Evolutionary conservation across 208 protist genomes (phyloP), one percentile per base, ranked within the genome.

Genomic region (Trypanosoma caninum): DNA sequence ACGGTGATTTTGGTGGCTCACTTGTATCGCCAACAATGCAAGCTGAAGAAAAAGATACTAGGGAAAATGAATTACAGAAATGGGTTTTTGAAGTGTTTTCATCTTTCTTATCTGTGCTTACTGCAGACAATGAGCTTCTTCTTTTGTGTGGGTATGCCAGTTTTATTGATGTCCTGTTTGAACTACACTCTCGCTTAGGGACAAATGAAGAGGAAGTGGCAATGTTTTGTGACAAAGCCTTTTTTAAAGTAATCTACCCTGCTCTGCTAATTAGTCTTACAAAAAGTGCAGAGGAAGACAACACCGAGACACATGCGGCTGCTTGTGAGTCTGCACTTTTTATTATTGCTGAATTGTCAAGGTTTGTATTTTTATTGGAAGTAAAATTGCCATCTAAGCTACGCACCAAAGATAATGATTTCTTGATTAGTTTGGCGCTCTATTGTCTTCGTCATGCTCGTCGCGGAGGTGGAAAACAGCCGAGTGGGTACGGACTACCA

Each of bases 301-400:
- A 59, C 52, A 37, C 74, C 10, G 71, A 73, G 48, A 76, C 78
- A n/a, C 85, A 92, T 65, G 67, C 65, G 23, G 63, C 69, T 14
- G 16, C 76, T 25, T 92, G 85, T 58, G 82, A 89, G 59, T 54
- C 68, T 9, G 68, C 82, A 7, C 72, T 92, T 28, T 65, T 76
- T 30, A 56, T 85, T 50, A 74, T 91, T 65, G 58, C 50, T 22
- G 59, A 73, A 53, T 59, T 86, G 3, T 76, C 72, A 2, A 67
- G 72, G 31, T 80, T 76, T 66, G 59, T 67, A 1, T 47, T 57
- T 1, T 72, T 55, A 22, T 65, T 67, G 27, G 31, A 76, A 13
- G 30, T 68, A 23, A 45, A 54, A 16, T 44, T 73, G 9, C 13
- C 55, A 28, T 31, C 58, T 7, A 74, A 79, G 20, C 44, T 69